Evolutionary conservation across 2,329 filamentous ascomycete genomes (phyloP), one percentile per base, ranked within the genome.

Genomic region (Chrysoporthe austroafricana): DNA sequence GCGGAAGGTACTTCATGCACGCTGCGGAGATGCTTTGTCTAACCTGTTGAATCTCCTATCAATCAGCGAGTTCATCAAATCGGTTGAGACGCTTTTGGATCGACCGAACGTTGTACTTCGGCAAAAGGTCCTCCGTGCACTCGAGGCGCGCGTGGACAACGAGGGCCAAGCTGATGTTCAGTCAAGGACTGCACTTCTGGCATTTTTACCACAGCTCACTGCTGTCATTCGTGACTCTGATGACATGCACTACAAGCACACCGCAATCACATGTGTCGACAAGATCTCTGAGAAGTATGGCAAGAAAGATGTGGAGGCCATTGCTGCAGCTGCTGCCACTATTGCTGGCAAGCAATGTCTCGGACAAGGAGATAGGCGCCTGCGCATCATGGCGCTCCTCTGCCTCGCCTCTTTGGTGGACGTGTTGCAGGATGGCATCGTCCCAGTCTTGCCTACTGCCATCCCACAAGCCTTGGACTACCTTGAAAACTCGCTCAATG

Each of bases 261-360:
- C 92, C 13, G 92, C 94, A 1, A 90, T 99, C 70, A 89, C 90
- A 46, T 98, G 95, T 73, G 90, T 98, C 57, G 94, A 97, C 79
- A 92, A 93, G 78, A 96, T 99, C 70, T 88, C 92, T 2, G 94
- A 97, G 79, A 95, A 95, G 77, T 98, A 97, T 77, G 96, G 96
- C 72, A 96, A 96, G 83, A 96, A 94, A 77, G 92, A 97, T 74
- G 84, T 91, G 1, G 88, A 91, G 72, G 90, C 89, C 57, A 91
- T 97, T 57, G 85, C 91, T 36, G 86, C 87, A 4, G 91, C 94
- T 5, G 93, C 94, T 4, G 84, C 89, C 68, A 91, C 90, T 1
- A 91, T 99, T 73, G 89, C 92, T 48, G 89, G 94, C 54, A 82
- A 88, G 65, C 84, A 91, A 71, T 95, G 93, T 71, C 85, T 98